phyloP scores from a whole-genome alignment of 768 basidiomycete species.

The Amanita muscaria region DNA sequence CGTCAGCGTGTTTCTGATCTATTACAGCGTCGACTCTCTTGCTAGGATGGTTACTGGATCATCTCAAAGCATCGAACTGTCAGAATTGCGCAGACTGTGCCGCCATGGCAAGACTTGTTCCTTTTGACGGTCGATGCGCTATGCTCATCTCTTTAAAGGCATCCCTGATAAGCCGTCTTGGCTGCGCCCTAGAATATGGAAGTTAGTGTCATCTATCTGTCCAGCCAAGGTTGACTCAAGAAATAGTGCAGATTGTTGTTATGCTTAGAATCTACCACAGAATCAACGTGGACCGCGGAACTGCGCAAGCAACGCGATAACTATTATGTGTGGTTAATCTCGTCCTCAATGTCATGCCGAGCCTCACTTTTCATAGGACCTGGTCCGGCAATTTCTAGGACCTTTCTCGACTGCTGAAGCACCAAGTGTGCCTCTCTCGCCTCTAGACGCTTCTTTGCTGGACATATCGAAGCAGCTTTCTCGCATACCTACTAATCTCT shows the following conservation, averaged over 20 bases:
- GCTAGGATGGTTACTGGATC: constrained; percentile 49
- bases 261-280: constrained; percentile 49
- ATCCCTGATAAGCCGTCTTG: constrained; percentile 67
- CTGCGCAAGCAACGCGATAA: constrained; percentile 51
- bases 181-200: constrained; percentile 74
- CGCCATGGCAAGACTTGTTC: constrained; percentile 39
- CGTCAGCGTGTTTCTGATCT: constrained; percentile 8
- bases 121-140: background rate
- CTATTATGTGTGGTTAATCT: constrained; percentile 65
- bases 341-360: background rate
- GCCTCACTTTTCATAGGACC: constrained; percentile 38
- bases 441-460: constrained; percentile 40
- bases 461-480: constrained; percentile 48
- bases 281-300: constrained; percentile 51
- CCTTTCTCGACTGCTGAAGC: constrained; percentile 40
- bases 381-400: constrained; percentile 53
- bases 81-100: constrained; percentile 47
- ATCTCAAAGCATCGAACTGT: constrained; percentile 45
- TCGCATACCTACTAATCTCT: constrained; percentile 42
- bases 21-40: constrained; percentile 40
- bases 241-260: constrained; percentile 46
- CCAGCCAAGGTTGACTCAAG: background rate
- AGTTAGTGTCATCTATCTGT: constrained; percentile 32
- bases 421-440: constrained; percentile 28
- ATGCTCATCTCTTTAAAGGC: constrained; percentile 31